Conservation (phyloP, 2,329 filamentous ascomycete genomes). For the Dactylonectria macrodidyma region DNA sequence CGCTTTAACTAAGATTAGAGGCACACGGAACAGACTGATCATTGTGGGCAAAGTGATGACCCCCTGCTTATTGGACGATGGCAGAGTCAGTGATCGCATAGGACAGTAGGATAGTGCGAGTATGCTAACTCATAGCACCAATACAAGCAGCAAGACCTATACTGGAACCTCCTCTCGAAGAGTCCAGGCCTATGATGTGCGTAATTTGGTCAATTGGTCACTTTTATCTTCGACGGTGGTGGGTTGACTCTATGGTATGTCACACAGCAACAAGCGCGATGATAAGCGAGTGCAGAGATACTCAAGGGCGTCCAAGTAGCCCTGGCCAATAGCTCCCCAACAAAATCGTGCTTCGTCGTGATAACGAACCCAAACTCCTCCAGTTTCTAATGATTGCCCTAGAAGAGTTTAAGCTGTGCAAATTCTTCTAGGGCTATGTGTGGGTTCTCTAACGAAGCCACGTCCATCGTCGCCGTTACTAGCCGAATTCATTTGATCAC, state of each 20-base stretch:
- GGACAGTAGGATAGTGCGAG: no score
- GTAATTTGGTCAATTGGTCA: slow-evolving; percentile 64
- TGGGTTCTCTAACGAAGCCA: slow-evolving; percentile 62
- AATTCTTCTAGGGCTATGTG: slow-evolving; percentile 60
- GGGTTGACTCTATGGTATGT: slow-evolving; percentile 57
- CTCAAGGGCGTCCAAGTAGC: slow-evolving; percentile 48
- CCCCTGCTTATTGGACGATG: background rate
- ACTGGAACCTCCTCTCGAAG: slow-evolving; percentile 41
- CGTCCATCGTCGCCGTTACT: slow-evolving; percentile 44
- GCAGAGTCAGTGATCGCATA: background rate
- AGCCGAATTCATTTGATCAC: slow-evolving; percentile 35
- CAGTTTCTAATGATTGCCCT: slow-evolving; percentile 44
- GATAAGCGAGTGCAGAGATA: slow-evolving; percentile 57
- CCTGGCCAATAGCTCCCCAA: slow-evolving; percentile 37
- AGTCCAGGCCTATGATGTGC: slow-evolving; percentile 58
- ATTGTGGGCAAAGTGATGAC: background rate
- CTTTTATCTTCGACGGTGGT: slow-evolving; percentile 47
- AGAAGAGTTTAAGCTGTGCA: slow-evolving; percentile 49
- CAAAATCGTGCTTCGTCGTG: slow-evolving; percentile 37
- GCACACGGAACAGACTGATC: background rate
- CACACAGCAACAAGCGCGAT: slow-evolving; percentile 65
- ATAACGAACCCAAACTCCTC: slow-evolving; percentile 34
- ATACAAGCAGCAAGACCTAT: slow-evolving; percentile 45
- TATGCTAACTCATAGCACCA: slow-evolving; percentile 26
- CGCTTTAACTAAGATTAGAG: no score